These are phyloP conservation scores for Raphanus raphanistrum DNA, from an alignment of 345 rosid genomes.

Conservation along the genomic window DNA sequence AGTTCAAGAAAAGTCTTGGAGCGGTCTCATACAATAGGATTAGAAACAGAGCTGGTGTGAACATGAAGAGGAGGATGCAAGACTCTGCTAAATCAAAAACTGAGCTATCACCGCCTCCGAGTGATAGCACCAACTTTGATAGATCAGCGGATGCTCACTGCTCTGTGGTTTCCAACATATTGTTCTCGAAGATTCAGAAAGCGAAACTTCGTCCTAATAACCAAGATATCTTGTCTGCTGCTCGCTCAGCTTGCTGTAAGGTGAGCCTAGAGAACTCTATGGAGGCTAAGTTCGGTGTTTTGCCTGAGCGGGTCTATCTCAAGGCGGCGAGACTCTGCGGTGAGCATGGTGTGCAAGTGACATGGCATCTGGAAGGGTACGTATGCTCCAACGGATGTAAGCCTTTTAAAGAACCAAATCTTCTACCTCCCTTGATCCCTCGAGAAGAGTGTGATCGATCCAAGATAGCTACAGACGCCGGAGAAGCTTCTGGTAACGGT, in stretches of 20 bases:
- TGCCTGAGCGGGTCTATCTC: slow-evolving; percentile 74
- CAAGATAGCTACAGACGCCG: slow-evolving; percentile 26
- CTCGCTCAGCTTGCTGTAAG: slow-evolving; percentile 88
- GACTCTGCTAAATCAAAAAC: slow-evolving; percentile 55
- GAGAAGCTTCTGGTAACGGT: slow-evolving; percentile 37
- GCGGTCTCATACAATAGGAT: slow-evolving; percentile 72
- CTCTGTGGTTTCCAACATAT: slow-evolving; percentile 62
- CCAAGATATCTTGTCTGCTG: slow-evolving; percentile 72
- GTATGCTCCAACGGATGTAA: slow-evolving; percentile 81
- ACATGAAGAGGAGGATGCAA: slow-evolving; percentile 79
- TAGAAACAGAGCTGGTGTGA: slow-evolving; percentile 59
- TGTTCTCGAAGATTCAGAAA: slow-evolving; percentile 70
- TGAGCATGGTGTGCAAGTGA: slow-evolving; percentile 77
- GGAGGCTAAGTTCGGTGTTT: slow-evolving; percentile 69
- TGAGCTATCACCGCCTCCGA: slow-evolving; percentile 38
- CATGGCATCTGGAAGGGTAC: slow-evolving; percentile 84
- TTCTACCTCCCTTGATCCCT: slow-evolving; percentile 44
- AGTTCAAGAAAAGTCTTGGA: slow-evolving; percentile 83
- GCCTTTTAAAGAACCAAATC: slow-evolving; percentile 47
- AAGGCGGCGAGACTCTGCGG: slow-evolving; percentile 96
- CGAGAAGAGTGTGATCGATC: slow-evolving; percentile 41
- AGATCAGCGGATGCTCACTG: slow-evolving; percentile 63
- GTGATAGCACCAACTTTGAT: slow-evolving; percentile 47
- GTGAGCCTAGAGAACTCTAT: slow-evolving; percentile 69
- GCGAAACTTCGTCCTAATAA: slow-evolving; percentile 85